Evolutionary conservation across 176 grass and related monocot genomes (phyloP).

Genomic region (Eleusine indica): DNA sequence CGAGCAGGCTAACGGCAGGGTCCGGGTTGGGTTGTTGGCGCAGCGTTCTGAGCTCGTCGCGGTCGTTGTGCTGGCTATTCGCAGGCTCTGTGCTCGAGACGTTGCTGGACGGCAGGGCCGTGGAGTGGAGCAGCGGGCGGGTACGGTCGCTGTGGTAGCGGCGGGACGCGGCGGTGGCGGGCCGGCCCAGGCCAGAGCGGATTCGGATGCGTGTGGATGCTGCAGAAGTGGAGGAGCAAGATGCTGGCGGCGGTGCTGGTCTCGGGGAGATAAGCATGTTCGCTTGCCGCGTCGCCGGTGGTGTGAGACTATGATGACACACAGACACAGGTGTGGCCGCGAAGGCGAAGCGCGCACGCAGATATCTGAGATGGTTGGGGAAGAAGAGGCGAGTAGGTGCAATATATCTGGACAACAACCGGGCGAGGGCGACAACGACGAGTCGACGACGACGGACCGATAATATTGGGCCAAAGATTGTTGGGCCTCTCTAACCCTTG

Average conservation of each 20-base stretch:
- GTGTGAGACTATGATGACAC: not conserved
- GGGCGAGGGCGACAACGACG: not conserved
- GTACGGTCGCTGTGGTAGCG: not conserved
- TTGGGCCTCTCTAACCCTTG: not conserved
- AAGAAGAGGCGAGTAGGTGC: not conserved
- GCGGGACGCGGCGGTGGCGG: not conserved
- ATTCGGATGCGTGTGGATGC: not conserved
- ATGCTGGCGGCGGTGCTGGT: not conserved
- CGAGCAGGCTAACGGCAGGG: slow-evolving; percentile 50
- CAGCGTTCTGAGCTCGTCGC: slow-evolving; percentile 30
- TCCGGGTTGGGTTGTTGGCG: slow-evolving; percentile 36
- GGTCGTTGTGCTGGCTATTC: not conserved
- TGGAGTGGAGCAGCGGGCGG: not conserved
- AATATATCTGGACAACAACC: not conserved
- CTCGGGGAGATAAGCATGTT: slow-evolving; percentile 32
- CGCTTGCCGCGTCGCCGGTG: not conserved
- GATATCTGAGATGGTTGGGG: not conserved
- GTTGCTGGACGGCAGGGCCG: accelerated
- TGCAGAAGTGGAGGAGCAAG: not conserved
- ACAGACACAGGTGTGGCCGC: not conserved
- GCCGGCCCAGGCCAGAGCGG: not conserved
- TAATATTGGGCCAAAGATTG: not conserved
- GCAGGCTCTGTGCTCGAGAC: not conserved
- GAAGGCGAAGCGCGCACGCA: too few relatives aligned
- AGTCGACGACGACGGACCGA: not conserved